Conservation (phyloP, 2,329 filamentous ascomycete genomes). For the Verticillium alfalfae region DNA sequence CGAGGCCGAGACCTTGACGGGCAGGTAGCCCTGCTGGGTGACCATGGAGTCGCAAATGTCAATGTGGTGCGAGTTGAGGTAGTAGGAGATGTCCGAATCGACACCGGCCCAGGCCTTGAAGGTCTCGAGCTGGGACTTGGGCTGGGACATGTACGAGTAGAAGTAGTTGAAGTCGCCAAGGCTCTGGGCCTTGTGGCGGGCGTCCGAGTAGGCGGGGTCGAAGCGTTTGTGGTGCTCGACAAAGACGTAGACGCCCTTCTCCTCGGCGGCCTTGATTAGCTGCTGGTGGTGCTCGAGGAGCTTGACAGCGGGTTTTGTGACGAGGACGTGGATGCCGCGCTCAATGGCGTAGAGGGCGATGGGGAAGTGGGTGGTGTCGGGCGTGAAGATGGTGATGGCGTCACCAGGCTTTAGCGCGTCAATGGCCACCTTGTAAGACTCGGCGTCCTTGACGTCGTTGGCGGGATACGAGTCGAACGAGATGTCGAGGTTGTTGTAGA, state of each 20-base stretch:
- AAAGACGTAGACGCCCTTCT: slow-evolving; percentile 81
- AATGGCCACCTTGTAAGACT: slow-evolving; percentile 85
- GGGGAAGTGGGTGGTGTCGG: slow-evolving; percentile 86
- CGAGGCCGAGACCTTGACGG: slow-evolving; percentile 72
- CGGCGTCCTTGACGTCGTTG: slow-evolving; percentile 66
- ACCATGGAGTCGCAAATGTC: slow-evolving; percentile 94
- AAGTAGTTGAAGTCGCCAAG: slow-evolving; percentile 98
- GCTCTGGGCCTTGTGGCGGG: slow-evolving; percentile 66
- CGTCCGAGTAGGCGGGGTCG: slow-evolving; percentile 89
- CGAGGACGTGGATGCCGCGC: slow-evolving; percentile 79
- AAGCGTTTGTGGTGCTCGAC: slow-evolving; percentile 96
- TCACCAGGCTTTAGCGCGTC: slow-evolving; percentile 76
- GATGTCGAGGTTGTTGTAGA: slow-evolving; percentile 85
- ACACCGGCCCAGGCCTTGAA: slow-evolving; percentile 93
- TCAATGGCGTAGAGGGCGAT: slow-evolving; percentile 91
- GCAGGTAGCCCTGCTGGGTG: slow-evolving; percentile 62
- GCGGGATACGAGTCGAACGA: slow-evolving; percentile 79
- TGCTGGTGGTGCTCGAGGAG: slow-evolving; percentile 72
- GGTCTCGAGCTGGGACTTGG: slow-evolving; percentile 84
- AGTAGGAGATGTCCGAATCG: slow-evolving; percentile 92
- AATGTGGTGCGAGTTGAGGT: slow-evolving; percentile 91
- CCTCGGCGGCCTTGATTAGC: slow-evolving; percentile 65
- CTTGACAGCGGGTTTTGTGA: slow-evolving; percentile 93
- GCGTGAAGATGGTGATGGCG: slow-evolving; percentile 94
- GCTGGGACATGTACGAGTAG: slow-evolving; percentile 94